Evolutionary conservation across 306 rosid genomes (phyloP), one percentile per base, ranked within the genome.

Genomic region (Trifolium pratense): DNA sequence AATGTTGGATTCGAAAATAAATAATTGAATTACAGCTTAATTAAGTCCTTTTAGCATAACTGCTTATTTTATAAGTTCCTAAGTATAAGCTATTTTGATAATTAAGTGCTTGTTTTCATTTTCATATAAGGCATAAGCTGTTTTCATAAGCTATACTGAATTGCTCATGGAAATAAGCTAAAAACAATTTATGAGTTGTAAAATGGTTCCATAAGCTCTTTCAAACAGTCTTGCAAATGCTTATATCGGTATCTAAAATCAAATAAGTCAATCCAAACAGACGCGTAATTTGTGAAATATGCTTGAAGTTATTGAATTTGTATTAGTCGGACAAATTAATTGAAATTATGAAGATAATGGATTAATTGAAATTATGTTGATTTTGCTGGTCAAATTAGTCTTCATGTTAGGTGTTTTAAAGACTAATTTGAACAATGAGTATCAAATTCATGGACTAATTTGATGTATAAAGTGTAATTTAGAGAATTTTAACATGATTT

Each of bases 391-490:
- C 29, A 34, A 64, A 37, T 37, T 64, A 18, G 10, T 12, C n/a
- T 39, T 40, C 36, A 10, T 62, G 8, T 17, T 17, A 34, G 16
- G 52, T 11, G 12, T 64, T 39, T 39, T 23, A 20, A 64, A 32
- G 70, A 64, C 32, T 39, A 17, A 5, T 17, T 17, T 37, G 29
- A 17, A 8, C 16, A 63, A 63, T 63, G 46, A 17, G 36, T 36
- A 36, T n/a, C 49, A 37, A 14, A 18, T 36, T 63, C 68, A 63
- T 37, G n/a, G 49, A 63, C 68, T 63, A 64, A 39, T 39, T 20
- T 39, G 70, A 12, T 0, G 18, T 64, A 20, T 10, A 34, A 39
- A 64, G 39, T 20, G 17, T 64, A 8, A 65, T 40, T 12, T 13
- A 6, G 52, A 39, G 34, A 40, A 20, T 20, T 65, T 64, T 40